Base-by-base conservation (phyloP, 2,329 filamentous ascomycete genomes). In the Diaporthe destruens region DNA sequence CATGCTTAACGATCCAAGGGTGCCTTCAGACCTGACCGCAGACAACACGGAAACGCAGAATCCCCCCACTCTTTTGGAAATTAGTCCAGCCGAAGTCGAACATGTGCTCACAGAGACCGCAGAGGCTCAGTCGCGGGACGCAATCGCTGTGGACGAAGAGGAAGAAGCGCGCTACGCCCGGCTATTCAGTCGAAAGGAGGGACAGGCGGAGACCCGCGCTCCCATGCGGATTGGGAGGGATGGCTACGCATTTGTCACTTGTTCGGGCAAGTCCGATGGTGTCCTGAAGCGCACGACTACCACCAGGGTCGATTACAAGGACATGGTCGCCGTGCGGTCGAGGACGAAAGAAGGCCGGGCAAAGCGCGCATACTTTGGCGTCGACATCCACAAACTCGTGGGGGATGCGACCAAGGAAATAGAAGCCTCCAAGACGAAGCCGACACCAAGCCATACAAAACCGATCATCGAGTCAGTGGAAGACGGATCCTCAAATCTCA, bases 311-410 rank as follows among this genome's bases (percentile, higher is more conserved):
- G 85, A 92, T 0, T 94, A 92, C 77, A 90, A 93, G 77, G 84
- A 88, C 51, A 87, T 94, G 76, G 88, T 93, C 3, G 92, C 92
- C 29, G 87, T 90, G 14, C 86, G 92, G 65, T 94, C 92, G 6
- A 89, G 84, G 71, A 90, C 88, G 0, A 90, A 89, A 75, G 88
- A 92, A 71, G 92, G 92, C 2, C 87, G 90, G 72, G 93, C 93
- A 2, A 90, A 89, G 77, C 90, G 90, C 77, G 92, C 91, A 77
- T 98, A 95, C 82, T 99, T 98, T 80, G 96, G 96, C 12, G 92
- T 99, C 75, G 92, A 98, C 59, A 96, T 99, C 44, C 95, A 98
- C 81, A 87, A 90, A 71, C 84, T 99, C 51, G 88, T 98, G 72
- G 91, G 93, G 71, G 88, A 92, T 20, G 93, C 93, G 3, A 85